Conservation (phyloP, 768 basidiomycete genomes). For the Amanita molliuscula region DNA sequence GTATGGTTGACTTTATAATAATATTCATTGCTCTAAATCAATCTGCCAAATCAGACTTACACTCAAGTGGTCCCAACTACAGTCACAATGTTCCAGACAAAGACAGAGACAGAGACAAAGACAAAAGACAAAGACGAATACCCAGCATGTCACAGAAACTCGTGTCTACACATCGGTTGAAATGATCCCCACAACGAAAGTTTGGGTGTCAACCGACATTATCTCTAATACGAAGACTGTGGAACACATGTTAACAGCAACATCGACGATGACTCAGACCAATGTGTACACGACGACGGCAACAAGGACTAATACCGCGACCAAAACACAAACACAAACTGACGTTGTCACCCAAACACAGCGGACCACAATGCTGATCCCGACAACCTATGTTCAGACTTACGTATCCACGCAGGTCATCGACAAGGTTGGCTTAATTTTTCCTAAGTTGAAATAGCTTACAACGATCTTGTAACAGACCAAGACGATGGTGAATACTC, state of each 20-base stretch:
- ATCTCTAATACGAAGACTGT: conserved; percentile 45
- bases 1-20: neutral
- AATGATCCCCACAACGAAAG: conserved; percentile 50
- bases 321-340: conserved; percentile 43
- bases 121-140: conserved; percentile 22
- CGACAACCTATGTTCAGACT: conserved; percentile 45
- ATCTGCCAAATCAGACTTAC: conserved; percentile 11
- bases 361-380: conserved; percentile 43
- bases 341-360: conserved; percentile 36
- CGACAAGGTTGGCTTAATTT: conserved; percentile 39
- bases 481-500: conserved; percentile 42
- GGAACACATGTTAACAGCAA: conserved; percentile 53
- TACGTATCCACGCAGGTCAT: conserved; percentile 47
- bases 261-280: conserved; percentile 47
- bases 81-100: conserved; percentile 27
- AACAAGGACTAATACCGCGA: conserved; percentile 37
- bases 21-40: neutral
- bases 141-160: conserved; percentile 31
- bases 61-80: conserved; percentile 33
- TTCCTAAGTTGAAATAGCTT: neutral
- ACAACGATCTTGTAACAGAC: conserved; percentile 26
- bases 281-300: conserved; percentile 42
- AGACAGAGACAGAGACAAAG: conserved; percentile 15
- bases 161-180: conserved; percentile 41
- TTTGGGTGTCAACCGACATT: conserved; percentile 59